Conservation (phyloP, 225 moss, liverwort and hornwort genomes). For the Sphagnum contortum region DNA sequence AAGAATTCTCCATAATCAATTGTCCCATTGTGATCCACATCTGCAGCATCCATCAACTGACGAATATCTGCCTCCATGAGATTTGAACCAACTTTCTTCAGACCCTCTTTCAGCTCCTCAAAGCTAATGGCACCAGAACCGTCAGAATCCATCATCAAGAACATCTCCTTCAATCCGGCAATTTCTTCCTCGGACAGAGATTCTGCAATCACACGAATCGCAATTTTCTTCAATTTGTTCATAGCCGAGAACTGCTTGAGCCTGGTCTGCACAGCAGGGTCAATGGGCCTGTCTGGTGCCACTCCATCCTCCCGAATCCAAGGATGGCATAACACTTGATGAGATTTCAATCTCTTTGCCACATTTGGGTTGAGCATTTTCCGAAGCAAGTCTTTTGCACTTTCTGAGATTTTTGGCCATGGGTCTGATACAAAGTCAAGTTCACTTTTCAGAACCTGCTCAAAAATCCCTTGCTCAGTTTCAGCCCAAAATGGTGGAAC, state of each 20-base stretch:
- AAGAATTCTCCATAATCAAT: slow-evolving; percentile 4
- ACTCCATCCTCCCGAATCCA: slow-evolving; percentile 3
- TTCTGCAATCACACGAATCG: background rate
- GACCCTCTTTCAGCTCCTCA: slow-evolving; percentile 2
- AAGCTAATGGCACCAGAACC: background rate
- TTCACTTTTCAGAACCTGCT: background rate
- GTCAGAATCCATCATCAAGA: slow-evolving; percentile 1
- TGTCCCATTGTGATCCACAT: slow-evolving; percentile 2
- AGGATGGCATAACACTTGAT: slow-evolving; percentile 3
- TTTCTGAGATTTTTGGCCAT: slow-evolving; percentile 2
- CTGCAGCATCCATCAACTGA: background rate
- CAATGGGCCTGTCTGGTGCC: background rate
- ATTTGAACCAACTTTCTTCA: background rate
- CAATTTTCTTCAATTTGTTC: slow-evolving; percentile 3
- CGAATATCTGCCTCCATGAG: slow-evolving; percentile 2
- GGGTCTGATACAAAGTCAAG: slow-evolving; percentile 2
- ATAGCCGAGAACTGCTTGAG: slow-evolving; percentile 4
- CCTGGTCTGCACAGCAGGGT: slow-evolving; percentile 1
- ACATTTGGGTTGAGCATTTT: slow-evolving; percentile 4
- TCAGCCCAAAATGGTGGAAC: slow-evolving; percentile 8
- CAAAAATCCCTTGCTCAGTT: background rate
- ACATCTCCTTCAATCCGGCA: background rate
- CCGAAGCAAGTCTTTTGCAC: slow-evolving; percentile 4
- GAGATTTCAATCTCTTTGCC: background rate
- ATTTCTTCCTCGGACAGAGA: too few species aligned